phyloP scores from a whole-genome alignment of 108 stramenopile species.

The Cyclotella atomus region DNA sequence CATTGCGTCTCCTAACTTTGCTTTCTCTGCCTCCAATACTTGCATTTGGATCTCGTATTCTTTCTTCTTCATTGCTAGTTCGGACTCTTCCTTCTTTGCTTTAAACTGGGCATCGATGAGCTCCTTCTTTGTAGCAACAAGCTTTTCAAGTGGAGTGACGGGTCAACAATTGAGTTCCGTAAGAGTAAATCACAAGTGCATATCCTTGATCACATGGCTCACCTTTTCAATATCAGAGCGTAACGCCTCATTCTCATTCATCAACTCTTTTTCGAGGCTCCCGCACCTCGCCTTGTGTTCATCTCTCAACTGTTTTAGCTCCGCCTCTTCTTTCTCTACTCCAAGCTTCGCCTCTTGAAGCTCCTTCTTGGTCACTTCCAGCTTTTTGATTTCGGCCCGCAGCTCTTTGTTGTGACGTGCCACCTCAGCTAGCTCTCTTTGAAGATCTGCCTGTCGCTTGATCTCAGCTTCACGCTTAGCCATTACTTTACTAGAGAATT shows the following conservation, averaged over 20 bases:
- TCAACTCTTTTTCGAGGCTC: background rate
- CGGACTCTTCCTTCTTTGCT: constrained; percentile 1
- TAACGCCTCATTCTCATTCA: background rate
- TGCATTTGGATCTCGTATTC: background rate
- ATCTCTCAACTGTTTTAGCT: background rate
- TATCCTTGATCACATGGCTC: too few species aligned
- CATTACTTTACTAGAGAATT: background rate
- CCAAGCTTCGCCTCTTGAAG: background rate
- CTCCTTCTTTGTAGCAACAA: background rate
- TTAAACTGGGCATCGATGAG: background rate
- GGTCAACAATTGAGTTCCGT: too few species aligned
- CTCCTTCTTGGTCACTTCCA: background rate
- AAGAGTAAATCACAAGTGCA: too few species aligned
- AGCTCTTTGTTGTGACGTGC: constrained; percentile 1
- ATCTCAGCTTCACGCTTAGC: background rate
- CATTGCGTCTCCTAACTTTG: background rate
- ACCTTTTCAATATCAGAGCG: background rate
- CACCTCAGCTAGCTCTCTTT: background rate
- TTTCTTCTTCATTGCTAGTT: background rate
- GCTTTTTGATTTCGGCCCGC: background rate
- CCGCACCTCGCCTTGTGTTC: background rate
- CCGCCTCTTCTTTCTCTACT: background rate
- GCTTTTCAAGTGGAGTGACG: too few species aligned
- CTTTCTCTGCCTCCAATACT: constrained; percentile 10
- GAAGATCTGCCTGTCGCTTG: constrained; percentile 1